These are phyloP conservation scores for Rhytidiadelphus loreus DNA, from an alignment of 225 moss, liverwort and hornwort genomes.

Conservation along the genomic window DNA sequence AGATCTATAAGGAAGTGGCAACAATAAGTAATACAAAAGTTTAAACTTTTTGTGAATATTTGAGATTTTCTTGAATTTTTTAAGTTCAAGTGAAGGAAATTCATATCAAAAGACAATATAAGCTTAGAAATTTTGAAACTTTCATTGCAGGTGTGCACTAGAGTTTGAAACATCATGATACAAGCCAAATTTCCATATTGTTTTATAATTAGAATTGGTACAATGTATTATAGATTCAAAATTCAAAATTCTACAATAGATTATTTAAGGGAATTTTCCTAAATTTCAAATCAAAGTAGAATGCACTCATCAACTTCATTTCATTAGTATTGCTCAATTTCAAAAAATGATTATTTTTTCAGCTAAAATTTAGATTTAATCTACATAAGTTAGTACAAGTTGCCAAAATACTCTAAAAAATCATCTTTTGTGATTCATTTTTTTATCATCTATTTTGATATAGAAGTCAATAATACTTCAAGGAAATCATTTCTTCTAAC, in stretches of 20 bases:
- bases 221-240: not conserved
- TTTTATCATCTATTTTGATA: not conserved
- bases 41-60: not conserved
- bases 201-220: not conserved
- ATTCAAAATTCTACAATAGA: not conserved
- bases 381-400: not conserved
- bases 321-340: not conserved
- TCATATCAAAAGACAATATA: not conserved
- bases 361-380: not conserved
- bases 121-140: accelerated
- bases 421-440: not conserved
- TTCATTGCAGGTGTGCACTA: not conserved
- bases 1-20: no score
- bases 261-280: not conserved
- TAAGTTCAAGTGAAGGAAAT: not conserved
- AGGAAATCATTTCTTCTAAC: not conserved
- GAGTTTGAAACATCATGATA: not conserved
- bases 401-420: not conserved
- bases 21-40: not conserved
- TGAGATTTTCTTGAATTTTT: not conserved
- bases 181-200: not conserved
- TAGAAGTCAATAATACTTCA: not conserved
- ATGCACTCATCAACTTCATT: not conserved
- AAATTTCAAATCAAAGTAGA: not conserved
- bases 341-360: not conserved